Evolutionary conservation across 176 grass and related monocot species (phyloP), one percentile per base, ranked within the genome.

Genomic region (Oryza rufipogon): DNA sequence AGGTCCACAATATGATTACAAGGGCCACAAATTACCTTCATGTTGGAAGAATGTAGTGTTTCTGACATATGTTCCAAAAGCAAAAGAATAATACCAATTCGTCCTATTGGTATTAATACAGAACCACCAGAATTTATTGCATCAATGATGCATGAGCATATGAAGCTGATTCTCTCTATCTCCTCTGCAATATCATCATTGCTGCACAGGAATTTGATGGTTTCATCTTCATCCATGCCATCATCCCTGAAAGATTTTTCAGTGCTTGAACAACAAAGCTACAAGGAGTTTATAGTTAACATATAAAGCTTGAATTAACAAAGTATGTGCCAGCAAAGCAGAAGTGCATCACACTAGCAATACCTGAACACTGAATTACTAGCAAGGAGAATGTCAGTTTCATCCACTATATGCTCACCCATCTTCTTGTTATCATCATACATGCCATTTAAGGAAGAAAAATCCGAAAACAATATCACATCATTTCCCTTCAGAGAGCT

Each of bases 401-500:
- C 78, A 71, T 60, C 30, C 73, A 80, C 72, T 77, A 17, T 69
- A 91, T 34, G 45, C 60, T 84, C 76, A 54, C 61, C 51, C 30
- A 76, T 51, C 73, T 87, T 81, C 52, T 81, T 68, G 64, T 63
- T 71, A 80, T 91, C 86, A 65, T 81, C 81, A 86, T 88, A 69
- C 60, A 90, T 92, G 82, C 12, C 52, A 80, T 58, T 75, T 71
- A 95, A 77, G 61, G 85, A 95, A 72, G 96, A 95, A 71, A 93
- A 74, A 90, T 95, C 96, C 60, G 93, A 95, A 91, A 95, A 98
- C 66, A 98, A 68, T 66, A 98, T 64, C 61, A 93, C 33, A 92
- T 98, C 91, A 64, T 90, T 92, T 78, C 90, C 91, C 68, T 64
- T 78, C 77, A 98, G 33, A 17, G 87, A 87, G 69, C 11, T 72